Evolutionary conservation across 306 rosid species (phyloP), one percentile per base, ranked within the genome.

Genomic region (Vigna nakashimae): DNA sequence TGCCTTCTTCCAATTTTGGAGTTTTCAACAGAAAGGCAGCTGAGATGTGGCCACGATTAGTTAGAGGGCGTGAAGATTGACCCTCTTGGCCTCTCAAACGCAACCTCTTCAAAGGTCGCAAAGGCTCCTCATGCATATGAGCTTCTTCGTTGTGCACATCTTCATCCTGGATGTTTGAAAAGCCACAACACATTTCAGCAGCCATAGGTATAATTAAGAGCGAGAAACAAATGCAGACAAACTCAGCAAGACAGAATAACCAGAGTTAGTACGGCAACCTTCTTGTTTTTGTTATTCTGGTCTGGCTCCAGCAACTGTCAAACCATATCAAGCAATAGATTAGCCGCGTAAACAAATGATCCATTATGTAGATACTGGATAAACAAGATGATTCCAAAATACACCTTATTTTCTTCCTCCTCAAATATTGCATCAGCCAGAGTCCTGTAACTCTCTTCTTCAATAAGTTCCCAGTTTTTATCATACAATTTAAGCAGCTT

Each of bases 341-440:
- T 15, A 65, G 78, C 20, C 42, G 49, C 75, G 60, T 66, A 12
- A 10, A 38, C 10, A 40, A 51, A 76, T 48, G 32, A 43, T 76
- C 26, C 45, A 28, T 50, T 10, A 50, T 32, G 8, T 15, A 6
- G 17, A 43, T 18, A 53, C 13, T 3, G 28, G 13, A 53, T 82
- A 79, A 64, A 40, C 28, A 63, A 75, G 6, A 34, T 4, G 7
- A 30, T 22, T 22, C 14, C 63, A 24, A 59, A 51, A 66, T 56
- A 68, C 43, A 90, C 98, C 98, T 82, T 49, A 55, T 48, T 79
- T 10, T 95, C 98, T 16, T 89, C 97, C 17, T 77, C 92, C 16
- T 95, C 97, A 71, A 95, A 92, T 69, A 95, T 88, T 38, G 98
- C 93, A 88, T 92, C 98, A 58, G 89, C 90, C 30, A 95, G 90